phyloP scores from a whole-genome alignment of 345 rosid species.

The Zanthoxylum bungeanum region DNA sequence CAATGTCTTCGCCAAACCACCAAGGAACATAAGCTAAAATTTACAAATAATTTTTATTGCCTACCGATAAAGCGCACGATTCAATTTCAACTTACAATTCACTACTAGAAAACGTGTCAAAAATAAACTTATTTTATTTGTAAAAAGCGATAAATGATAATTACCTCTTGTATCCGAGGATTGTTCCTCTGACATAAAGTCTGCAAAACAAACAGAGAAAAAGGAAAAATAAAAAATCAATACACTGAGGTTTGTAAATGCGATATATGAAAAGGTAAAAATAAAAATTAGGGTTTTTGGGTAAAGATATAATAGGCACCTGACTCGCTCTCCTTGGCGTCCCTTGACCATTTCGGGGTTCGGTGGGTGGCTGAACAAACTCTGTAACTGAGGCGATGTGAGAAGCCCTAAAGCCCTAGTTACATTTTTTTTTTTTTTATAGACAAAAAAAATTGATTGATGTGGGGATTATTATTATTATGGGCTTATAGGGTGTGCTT shows the following conservation, averaged over 20 bases:
- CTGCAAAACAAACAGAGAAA: slow-evolving; percentile 37
- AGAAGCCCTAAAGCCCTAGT: slow-evolving; percentile 8
- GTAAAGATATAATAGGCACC: slow-evolving; percentile 28
- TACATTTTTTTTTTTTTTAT: not conserved
- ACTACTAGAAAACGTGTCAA: not conserved
- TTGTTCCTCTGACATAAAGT: slow-evolving; percentile 79
- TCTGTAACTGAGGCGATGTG: slow-evolving; percentile 1
- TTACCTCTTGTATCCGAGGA: slow-evolving; percentile 90
- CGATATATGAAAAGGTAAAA: not conserved
- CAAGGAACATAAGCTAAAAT: too few relatives aligned
- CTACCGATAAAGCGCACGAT: not conserved
- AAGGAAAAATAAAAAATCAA: not conserved
- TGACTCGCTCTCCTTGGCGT: slow-evolving; percentile 94
- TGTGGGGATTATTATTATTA: not conserved
- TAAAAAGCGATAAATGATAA: not conserved
- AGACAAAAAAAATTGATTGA: too few relatives aligned
- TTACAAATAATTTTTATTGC: not conserved
- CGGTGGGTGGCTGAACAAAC: slow-evolving; percentile 14
- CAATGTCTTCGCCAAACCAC: not conserved
- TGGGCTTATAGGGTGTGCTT: not conserved
- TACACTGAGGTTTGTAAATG: not conserved
- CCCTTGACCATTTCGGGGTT: slow-evolving; percentile 74
- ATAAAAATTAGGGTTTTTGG: not conserved
- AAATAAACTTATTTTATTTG: not conserved
- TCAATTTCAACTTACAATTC: not conserved